Base-by-base conservation (phyloP, 108 stramenopile genomes). In the Cyclostephanos invisitatus region DNA sequence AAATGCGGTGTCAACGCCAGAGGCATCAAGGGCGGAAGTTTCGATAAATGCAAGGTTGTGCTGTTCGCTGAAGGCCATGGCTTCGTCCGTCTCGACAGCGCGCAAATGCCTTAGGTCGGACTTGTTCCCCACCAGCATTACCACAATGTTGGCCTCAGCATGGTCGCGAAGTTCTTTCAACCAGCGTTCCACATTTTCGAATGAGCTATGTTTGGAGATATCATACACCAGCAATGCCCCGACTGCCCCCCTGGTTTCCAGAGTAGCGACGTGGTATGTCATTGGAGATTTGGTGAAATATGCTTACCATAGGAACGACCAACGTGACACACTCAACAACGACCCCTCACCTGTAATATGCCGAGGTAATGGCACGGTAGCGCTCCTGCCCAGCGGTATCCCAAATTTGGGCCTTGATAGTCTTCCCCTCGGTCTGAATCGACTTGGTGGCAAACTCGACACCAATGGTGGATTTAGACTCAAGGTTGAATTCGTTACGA, bases 61-160 rank as follows among this genome's bases (percentile, higher is more conserved):
- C 81, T 97, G 93, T 86, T 98, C 97, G 24, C 96, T 92, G 83
- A 98, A 98, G 14, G 89, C 88, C 97, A 97, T 96, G 55, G 98
- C 99, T 67, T 99, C 99, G 70, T 98, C 97, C 28, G 97, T 97
- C 46, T 96, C 91, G 2, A 99, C 99, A 21, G 96, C 95, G 37
- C 98, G 94, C 74, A 96, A 87, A 82, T 98, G 97, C 69, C 96
- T 77, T 67, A 96, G 80, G 88, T 96, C 91, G 64, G 86, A 89
- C 90, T 99, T 99, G 85, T 99, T 99, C 36, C 99, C 99, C 6
- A 99, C 98, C 29, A 99, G 84, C 99, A 99, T 99, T 64, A 99
- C 96, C 4, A 99, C 98, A 79, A 98, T 98, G 87, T 98, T 97
- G 50, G 90, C 88, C 76, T 99, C 99, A 5, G 99, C 99, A 72